Conservation (phyloP, 2,329 filamentous ascomycete species). For the Alternaria ventricosa region DNA sequence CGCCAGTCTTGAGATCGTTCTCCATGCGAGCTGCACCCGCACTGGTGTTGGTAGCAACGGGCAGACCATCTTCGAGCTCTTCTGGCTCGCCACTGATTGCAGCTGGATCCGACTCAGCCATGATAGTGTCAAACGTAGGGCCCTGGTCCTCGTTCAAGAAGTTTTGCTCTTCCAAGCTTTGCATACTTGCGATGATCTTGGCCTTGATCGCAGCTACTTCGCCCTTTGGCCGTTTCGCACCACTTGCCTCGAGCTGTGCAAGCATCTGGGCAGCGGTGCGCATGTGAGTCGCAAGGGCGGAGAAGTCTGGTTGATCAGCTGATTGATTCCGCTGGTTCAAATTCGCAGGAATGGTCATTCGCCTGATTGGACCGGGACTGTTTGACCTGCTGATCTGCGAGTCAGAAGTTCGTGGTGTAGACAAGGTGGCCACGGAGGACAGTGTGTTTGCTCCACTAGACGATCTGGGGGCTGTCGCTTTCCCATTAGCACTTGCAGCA, state of each 20-base stretch:
- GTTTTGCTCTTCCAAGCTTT: slow-evolving; percentile 83
- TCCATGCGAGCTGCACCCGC: slow-evolving; percentile 85
- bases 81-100: slow-evolving; percentile 57
- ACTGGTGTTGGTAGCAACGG: slow-evolving; percentile 66
- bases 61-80: slow-evolving; percentile 63
- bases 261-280: slow-evolving; percentile 86
- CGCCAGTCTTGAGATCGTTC: slow-evolving; percentile 86
- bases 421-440: slow-evolving; percentile 65
- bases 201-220: slow-evolving; percentile 84
- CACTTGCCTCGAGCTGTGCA: slow-evolving; percentile 79
- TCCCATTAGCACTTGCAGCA: slow-evolving; percentile 27
- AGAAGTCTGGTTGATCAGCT: slow-evolving; percentile 78
- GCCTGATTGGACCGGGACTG: slow-evolving; percentile 67
- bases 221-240: slow-evolving; percentile 77
- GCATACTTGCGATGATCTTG: slow-evolving; percentile 91
- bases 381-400: slow-evolving; percentile 70
- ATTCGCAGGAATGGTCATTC: slow-evolving; percentile 62
- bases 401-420: slow-evolving; percentile 74
- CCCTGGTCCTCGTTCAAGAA: slow-evolving; percentile 76
- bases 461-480: slow-evolving; percentile 57
- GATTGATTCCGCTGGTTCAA: slow-evolving; percentile 60
- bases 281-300: slow-evolving; percentile 85
- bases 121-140: slow-evolving; percentile 82
- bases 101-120: slow-evolving; percentile 71
- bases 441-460: slow-evolving; percentile 68